Evolutionary conservation across 306 rosid genomes (phyloP), one percentile per base, ranked within the genome.

Genomic region (Trifolium repens): DNA sequence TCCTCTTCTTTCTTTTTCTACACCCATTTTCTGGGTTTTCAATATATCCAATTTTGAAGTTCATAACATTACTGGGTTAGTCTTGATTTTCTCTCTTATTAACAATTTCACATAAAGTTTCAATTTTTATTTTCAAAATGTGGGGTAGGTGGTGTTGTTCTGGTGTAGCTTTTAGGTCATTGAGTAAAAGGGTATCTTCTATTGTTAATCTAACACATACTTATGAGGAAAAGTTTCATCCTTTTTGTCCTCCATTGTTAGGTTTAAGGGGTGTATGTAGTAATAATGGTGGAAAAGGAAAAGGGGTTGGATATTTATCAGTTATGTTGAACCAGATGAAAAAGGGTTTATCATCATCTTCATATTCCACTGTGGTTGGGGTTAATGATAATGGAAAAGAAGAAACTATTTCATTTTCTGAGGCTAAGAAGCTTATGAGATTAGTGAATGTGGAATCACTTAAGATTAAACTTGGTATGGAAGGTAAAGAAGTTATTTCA

Each of bases 341-440:
- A 76, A 85, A 77, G 81, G 84, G 84, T 44, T 2, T 75, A 1
- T 55, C 34, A 50, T 22, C 60, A 4, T 74, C 19, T 17, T 17
- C 81, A 7, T 78, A 68, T 16, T 42, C 69, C 5, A 64, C 27
- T 65, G 34, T 54, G 5, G 27, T 55, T 55, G 81, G 58, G 5
- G 70, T 49, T 63, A 79, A 42, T 63, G 81, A 47, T 9, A 63
- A 5, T 13, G 82, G 7, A 46, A 77, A 11, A 13, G 88, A 81
- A 62, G 86, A 87, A 2, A 16, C 80, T 13, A 84, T 93, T 34
- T 81, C 93, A 19, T 83, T 80, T 59, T 74, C 78, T 39, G 99
- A 96, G 79, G 96, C 90, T 1, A 96, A 88, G 90, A 90, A 84
- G 91, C 86, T 96, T 60, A 86, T 96, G 96, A 90, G 97, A 85